A percentile compares a stretch with the other conserved stretches of the same genome.
phyloP scores from a whole-genome alignment of 164 flowering plant genomes.

The Saururus chinensis region DNA sequence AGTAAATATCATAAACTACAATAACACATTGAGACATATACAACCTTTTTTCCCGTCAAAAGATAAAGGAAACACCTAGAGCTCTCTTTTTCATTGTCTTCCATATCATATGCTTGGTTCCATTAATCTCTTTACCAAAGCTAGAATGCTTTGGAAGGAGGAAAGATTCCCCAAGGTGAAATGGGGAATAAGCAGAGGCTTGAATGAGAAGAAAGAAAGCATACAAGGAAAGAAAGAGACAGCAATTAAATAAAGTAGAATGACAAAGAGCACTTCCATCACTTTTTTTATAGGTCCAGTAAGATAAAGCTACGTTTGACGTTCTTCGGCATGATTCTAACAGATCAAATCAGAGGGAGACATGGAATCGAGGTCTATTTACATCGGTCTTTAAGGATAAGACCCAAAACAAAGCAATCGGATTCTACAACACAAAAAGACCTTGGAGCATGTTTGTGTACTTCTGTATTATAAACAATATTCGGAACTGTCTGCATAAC shows the following conservation, averaged over 20 bases:
- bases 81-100: slow-evolving; percentile 20
- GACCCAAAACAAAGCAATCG: slow-evolving; percentile 13
- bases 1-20: slow-evolving; percentile 14
- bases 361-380: slow-evolving; percentile 10
- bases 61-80: slow-evolving; percentile 11
- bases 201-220: slow-evolving; percentile 26
- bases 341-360: slow-evolving; percentile 9
- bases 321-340: slow-evolving; percentile 12
- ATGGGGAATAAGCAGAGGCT: slow-evolving; percentile 30
- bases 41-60: neutral
- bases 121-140: slow-evolving; percentile 25
- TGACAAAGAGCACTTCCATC: slow-evolving; percentile 16
- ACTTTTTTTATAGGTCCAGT: slow-evolving; percentile 16
- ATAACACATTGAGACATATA: slow-evolving; percentile 2
- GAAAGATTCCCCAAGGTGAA: slow-evolving; percentile 41
- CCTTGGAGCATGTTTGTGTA: too few relatives aligned
- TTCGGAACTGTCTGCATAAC: too few relatives aligned
- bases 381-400: slow-evolving; percentile 6
- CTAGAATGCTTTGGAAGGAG: slow-evolving; percentile 17
- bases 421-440: neutral
- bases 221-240: slow-evolving; percentile 11
- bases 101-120: slow-evolving; percentile 17
- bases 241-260: neutral
- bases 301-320: slow-evolving; percentile 13
- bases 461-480: too few relatives aligned